Base-by-base conservation (phyloP, 1,284 basidiomycete genomes). In the Melampsora occidentalis region DNA sequence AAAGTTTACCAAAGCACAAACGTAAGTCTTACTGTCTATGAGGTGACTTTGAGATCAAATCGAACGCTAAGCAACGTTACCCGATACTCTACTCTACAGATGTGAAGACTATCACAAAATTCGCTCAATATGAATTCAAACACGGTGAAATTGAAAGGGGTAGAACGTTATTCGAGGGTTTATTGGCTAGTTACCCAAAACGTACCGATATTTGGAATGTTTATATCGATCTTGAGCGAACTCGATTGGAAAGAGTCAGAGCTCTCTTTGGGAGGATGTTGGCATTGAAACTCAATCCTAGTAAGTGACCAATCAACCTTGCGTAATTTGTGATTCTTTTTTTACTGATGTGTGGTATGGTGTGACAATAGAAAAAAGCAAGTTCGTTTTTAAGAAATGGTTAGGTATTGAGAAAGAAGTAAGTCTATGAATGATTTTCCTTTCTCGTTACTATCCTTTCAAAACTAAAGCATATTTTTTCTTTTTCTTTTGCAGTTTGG, bases 331-430 rank as follows among this genome's bases (percentile, higher is more conserved):
- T 75, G 80, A 48, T 80, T 39, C 78, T 66, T 1, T 22, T 4
- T 53, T 62, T 61, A 72, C 69, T 12, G 7, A 25, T 10, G 4
- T 39, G 28, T 12, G 12, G 76, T 76, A 51, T 53, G 72, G 14
- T 7, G 39, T 68, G 31, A 57, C 28, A 7, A 35, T 91, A 84
- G 81, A 82, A 78, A 81, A 81, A 69, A 81, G 80, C 71, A 82
- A 82, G 77, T 89, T 90, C 53, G 90, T 96, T 83, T 97, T 98
- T 88, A 99, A 99, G 84, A 98, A 98, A 84, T 98, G 96, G 93
- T 86, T 99, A 53, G 90, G 90, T 77, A 85, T 97, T 63, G 97
- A 99, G 84, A 48, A 65, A 70, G 22, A 48, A 16, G 68, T 77
- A 20, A 53, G 75, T 39, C n/a, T 12, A n/a, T n/a, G n/a, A n/a